Evolutionary conservation across 2,329 filamentous ascomycete species (phyloP), one percentile per base, ranked within the genome.

Genomic region (Cladosporium colombiae): DNA sequence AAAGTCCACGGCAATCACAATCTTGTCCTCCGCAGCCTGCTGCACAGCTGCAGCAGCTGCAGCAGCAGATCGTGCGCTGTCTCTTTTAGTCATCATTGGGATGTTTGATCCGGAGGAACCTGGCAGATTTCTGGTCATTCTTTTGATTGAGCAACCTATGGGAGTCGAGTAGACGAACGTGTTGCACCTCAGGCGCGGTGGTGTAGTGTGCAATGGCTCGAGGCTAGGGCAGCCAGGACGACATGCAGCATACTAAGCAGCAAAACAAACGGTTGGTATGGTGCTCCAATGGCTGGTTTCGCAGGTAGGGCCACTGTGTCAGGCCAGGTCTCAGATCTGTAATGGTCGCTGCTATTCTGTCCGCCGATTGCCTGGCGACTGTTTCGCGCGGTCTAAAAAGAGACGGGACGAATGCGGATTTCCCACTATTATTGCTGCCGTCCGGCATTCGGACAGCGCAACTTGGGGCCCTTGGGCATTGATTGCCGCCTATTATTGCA

Each of bases 1-100:
- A 79, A 93, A 93, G 76, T 93, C 91, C 8, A 93, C 87, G 8
- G 90, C 91, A 37, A 93, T 89, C 71, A 93, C 90, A 70, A 92
- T 78, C 64, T 88, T 83, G 74, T 92, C 89, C 35, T 71, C 66
- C 11, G 64, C 50, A 25, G 50, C 46, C 25, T 56, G 16, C n/a
- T 44, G 33, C 21, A n/a, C 16, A 25, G 33, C n/a, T 25, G 52
- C 21, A 5, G 27, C 27, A 29, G 52, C 21, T 2, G 27, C 27
- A 29, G 61, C 46, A 44, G 50, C 16, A n/a, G 61, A 35, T 8
- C 50, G 61, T 16, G 33, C 14, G 21, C 59, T 40, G 16, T 53
- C 59, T 18, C 40, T 33, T 18, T 27, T 37, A 5, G 52, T 53
- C 65, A 59, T 58, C 55, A n/a, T 57, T 50, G 46, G 16, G 35